Conservation (phyloP, 2,329 filamentous ascomycete genomes). For the Hypoxylon sp. region DNA sequence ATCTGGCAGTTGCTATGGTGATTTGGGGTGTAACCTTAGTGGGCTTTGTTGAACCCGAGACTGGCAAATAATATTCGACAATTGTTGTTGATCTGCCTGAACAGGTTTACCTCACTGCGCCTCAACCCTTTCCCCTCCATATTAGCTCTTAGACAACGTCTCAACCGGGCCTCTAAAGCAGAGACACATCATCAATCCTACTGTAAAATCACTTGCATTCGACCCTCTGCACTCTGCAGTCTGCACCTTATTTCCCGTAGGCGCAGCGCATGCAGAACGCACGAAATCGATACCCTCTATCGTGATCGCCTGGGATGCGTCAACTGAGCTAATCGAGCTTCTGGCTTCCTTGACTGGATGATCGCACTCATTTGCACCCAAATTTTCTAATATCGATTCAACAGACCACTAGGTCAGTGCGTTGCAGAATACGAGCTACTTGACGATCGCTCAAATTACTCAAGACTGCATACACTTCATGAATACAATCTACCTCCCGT, state of each 20-base stretch:
- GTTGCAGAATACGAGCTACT: conserved; percentile 20
- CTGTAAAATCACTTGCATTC: conserved; percentile 42
- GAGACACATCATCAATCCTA: conserved; percentile 36
- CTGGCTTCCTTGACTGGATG: conserved; percentile 30
- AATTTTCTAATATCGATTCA: conserved; percentile 26
- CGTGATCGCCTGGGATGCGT: conserved; percentile 43
- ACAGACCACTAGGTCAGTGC: conserved; percentile 25
- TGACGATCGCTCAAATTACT: conserved; percentile 14
- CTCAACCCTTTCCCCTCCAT: conserved; percentile 46
- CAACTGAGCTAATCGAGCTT: conserved; percentile 29
- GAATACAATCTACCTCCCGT: conserved; percentile 32
- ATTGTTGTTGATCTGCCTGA: conserved; percentile 48
- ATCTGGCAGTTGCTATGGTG: conserved; percentile 47
- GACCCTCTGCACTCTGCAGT: conserved; percentile 15
- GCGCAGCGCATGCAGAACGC: conserved; percentile 37
- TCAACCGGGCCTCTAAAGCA: conserved; percentile 36
- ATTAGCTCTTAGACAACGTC: conserved; percentile 42
- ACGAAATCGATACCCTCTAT: conserved; percentile 33
- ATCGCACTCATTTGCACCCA: conserved; percentile 14
- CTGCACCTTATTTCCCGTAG: conserved; percentile 24
- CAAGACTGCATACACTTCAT: conserved; percentile 19
- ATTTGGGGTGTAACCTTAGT: conserved; percentile 29
- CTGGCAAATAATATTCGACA: conserved; percentile 42
- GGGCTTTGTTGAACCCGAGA: conserved; percentile 5
- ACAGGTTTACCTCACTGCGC: conserved; percentile 34